Base-by-base conservation (phyloP, 2,329 filamentous ascomycete genomes). In the Pleurostoma richardsiae region DNA sequence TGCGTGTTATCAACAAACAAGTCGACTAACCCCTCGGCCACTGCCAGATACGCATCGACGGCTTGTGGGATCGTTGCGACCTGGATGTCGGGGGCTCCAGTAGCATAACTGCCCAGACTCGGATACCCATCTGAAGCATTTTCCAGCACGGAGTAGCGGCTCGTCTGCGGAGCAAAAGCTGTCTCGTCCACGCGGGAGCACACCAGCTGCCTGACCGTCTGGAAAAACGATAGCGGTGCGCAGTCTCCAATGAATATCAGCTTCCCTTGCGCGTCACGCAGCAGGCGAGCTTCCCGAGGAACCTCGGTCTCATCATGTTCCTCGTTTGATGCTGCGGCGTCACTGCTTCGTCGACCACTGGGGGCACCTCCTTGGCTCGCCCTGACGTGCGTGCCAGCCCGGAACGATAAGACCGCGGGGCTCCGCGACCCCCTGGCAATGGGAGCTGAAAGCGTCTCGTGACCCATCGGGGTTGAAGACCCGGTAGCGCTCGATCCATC, bases 181-280 rank as follows among this genome's bases (percentile, higher is more conserved):
- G 72, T 64, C 10, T 69, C 64, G 19, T 75, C 74, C 31, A 79
- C 69, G 5, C 69, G 62, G 0, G 65, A 69, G 0, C 70, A 76
- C 27, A 79, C 74, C 19, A 80, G 67, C 52, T 76, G 70, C 2
- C 76, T 66, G 5, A 79, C 71, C 0, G 74, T 77, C 52, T 79
- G 75, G 52, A 79, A 79, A 50, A 80, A 74, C 0, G 76, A 79
- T 26, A 80, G 59, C 1, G 76, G 76, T 4, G 76, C 76, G 52
- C 76, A 79, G 55, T 80, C 76, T 4, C 76, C 76, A 28, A 79
- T 74, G 55, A 80, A 80, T 30, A 77, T 73, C 27, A 78, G 57
- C 53, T 77, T 77, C 1, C 76, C 76, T 47, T 76, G 72, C 1
- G 73, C 68, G 50, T 80, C 76, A 39, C 71, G 71, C 0, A 79